These are phyloP conservation scores for Sugiyamaella floridensis DNA, from an alignment of 805 yeast species.

Conservation along the genomic window DNA sequence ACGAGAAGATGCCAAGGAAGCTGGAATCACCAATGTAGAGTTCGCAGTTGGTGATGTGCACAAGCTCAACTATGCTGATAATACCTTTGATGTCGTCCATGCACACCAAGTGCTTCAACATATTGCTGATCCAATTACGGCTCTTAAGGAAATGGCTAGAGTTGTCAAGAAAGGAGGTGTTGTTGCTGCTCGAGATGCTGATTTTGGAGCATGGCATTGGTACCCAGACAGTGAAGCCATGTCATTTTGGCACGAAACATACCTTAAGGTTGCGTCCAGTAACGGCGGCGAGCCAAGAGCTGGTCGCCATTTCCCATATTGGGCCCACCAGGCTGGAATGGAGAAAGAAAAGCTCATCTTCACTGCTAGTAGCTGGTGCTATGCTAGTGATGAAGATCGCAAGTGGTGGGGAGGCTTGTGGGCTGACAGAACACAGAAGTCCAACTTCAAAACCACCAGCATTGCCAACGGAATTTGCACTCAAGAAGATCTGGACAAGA, in stretches of 20 bases:
- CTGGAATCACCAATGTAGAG: slow-evolving; percentile 18
- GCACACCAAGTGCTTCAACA: slow-evolving; percentile 37
- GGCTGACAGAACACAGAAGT: slow-evolving; percentile 20
- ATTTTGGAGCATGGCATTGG: slow-evolving; percentile 18
- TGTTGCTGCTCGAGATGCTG: slow-evolving; percentile 33
- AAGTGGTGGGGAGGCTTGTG: slow-evolving; percentile 21
- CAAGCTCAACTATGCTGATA: slow-evolving; percentile 31
- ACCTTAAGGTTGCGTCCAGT: slow-evolving; percentile 13
- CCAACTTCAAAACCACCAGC: slow-evolving; percentile 14
- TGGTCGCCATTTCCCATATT: slow-evolving; percentile 12
- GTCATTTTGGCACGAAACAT: slow-evolving; percentile 11
- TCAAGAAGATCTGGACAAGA: slow-evolving; percentile 12
- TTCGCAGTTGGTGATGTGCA: slow-evolving; percentile 30
- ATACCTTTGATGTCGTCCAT: slow-evolving; percentile 36
- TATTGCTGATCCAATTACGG: slow-evolving; percentile 31
- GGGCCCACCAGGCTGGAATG: slow-evolving; percentile 19
- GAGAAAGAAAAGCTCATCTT: slow-evolving; percentile 3
- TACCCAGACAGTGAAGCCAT: slow-evolving; percentile 17
- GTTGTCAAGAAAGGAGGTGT: slow-evolving; percentile 33
- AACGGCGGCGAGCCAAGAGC: slow-evolving; percentile 21
- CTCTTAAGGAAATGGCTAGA: slow-evolving; percentile 33
- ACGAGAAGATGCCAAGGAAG: slow-evolving; percentile 11
- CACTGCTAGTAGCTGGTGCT: slow-evolving; percentile 18
- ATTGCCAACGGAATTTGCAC: slow-evolving; percentile 8
- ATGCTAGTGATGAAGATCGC: slow-evolving; percentile 12